Percentiles rank a stretch among this genome's conserved stretches.
Conservation (phyloP, 352 stramenopile genomes). For the Globisporangium spiculum region DNA sequence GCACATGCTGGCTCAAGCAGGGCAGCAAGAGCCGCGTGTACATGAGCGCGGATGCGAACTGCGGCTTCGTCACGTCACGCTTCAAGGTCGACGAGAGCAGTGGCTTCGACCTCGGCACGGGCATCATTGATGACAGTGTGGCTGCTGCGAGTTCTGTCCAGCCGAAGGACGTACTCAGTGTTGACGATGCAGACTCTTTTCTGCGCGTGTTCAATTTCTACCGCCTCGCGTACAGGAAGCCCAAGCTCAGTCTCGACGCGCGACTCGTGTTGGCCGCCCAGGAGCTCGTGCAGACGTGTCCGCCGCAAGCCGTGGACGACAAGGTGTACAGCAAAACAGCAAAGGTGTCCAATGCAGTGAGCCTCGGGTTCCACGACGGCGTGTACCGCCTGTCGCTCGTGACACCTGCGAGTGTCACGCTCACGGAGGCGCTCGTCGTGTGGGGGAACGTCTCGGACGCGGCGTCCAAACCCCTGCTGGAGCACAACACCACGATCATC, state of each 20-base stretch:
- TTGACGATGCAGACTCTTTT: slow-evolving; percentile 25
- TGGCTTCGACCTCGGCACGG: slow-evolving; percentile 14
- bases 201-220: slow-evolving; percentile 34
- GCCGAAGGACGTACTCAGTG: slow-evolving; percentile 15
- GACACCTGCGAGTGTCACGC: slow-evolving; percentile 13
- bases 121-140: neutral
- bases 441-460: slow-evolving; percentile 26
- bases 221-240: slow-evolving; percentile 17
- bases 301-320: slow-evolving; percentile 7
- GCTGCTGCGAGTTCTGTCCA: neutral
- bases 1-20: slow-evolving; percentile 35
- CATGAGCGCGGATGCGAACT: slow-evolving; percentile 6
- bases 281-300: slow-evolving; percentile 26
- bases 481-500: slow-evolving; percentile 20
- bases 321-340: neutral
- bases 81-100: slow-evolving; percentile 13
- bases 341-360: neutral
- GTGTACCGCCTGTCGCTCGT: slow-evolving; percentile 25
- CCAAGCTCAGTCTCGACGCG: slow-evolving; percentile 28
- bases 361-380: slow-evolving; percentile 14
- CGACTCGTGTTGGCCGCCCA: slow-evolving; percentile 31
- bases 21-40: slow-evolving; percentile 13
- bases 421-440: slow-evolving; percentile 24
- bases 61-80: slow-evolving; percentile 11
- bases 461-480: slow-evolving; percentile 24